Evolutionary conservation across 2,329 filamentous ascomycete genomes (phyloP).

Genomic region (Elsinoe batatas): DNA sequence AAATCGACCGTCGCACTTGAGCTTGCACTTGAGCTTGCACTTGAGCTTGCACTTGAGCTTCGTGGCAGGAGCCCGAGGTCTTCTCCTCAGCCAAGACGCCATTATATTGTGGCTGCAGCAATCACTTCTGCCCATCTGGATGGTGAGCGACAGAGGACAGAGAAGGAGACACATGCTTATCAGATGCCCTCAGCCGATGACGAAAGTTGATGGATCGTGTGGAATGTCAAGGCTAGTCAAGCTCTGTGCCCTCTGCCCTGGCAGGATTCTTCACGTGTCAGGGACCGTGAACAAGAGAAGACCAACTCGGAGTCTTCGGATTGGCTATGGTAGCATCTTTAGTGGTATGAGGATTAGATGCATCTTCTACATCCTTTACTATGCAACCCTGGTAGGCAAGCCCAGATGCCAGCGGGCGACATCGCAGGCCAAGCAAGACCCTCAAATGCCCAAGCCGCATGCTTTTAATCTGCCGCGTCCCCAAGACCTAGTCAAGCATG

Average conservation of each 20-base stretch:
- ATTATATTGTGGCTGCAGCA: not conserved
- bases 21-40: too few species aligned
- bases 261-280: constrained; percentile 5
- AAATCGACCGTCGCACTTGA: not conserved
- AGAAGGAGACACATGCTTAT: too few species aligned
- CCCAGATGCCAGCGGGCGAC: not conserved
- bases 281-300: too few species aligned
- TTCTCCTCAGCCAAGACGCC: not conserved
- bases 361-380: too few species aligned
- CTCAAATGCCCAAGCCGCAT: not conserved
- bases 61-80: not conserved
- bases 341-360: too few species aligned
- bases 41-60: not conserved
- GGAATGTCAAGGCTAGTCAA: not conserved
- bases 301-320: too few species aligned
- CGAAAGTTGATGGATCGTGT: not conserved
- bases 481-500: not conserved
- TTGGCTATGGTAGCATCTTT: too few species aligned
- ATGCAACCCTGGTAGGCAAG: not conserved
- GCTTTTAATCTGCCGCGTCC: not conserved
- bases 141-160: too few species aligned
- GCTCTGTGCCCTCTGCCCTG: not conserved
- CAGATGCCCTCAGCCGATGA: not conserved
- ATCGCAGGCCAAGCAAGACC: constrained; percentile 7
- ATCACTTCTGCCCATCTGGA: not conserved